Evolutionary conservation across 495 filamentous ascomycete species (phyloP).

Genomic region (Trypethelium eluteriae): DNA sequence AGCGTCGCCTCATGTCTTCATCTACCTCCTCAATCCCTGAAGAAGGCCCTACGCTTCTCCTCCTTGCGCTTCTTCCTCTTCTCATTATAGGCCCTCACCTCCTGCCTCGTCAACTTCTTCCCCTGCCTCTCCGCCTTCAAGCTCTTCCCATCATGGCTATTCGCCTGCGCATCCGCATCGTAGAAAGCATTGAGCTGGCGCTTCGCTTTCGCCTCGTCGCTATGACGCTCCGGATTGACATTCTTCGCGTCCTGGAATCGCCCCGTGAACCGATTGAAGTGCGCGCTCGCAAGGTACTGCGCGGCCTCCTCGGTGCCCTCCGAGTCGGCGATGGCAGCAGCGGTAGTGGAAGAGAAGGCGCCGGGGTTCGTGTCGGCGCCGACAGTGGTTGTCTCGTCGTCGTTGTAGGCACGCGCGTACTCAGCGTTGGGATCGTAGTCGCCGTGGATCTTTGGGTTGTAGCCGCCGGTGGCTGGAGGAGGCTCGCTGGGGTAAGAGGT

Average conservation of each 20-base stretch:
- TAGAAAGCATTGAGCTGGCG: conserved; percentile 93
- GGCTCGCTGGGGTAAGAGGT: conserved; percentile 14
- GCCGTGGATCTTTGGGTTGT: conserved; percentile 93
- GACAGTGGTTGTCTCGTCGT: conserved; percentile 12
- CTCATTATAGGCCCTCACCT: conserved; percentile 67
- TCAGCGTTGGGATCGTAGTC: conserved; percentile 89
- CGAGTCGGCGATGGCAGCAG: conserved; percentile 17
- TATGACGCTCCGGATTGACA: conserved; percentile 61
- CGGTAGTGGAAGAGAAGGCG: conserved; percentile 29
- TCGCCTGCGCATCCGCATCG: conserved; percentile 95
- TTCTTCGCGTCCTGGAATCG: conserved; percentile 61
- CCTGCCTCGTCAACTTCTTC: conserved; percentile 80
- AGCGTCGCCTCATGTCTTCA: not conserved
- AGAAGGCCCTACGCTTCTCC: conserved; percentile 87
- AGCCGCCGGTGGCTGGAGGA: conserved; percentile 43
- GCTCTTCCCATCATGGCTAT: conserved; percentile 83
- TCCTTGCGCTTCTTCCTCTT: conserved; percentile 74
- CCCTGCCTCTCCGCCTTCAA: conserved; percentile 81
- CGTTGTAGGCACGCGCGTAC: conserved; percentile 57
- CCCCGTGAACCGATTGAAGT: conserved; percentile 91
- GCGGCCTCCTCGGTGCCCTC: conserved; percentile 28
- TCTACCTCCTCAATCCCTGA: conserved; percentile 56
- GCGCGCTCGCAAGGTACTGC: conserved; percentile 56
- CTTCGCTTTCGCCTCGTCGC: conserved; percentile 79
- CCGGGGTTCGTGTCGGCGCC: conserved; percentile 37